Percentiles rank a stretch among this genome's conserved stretches.
Conservation (phyloP, 768 basidiomycete genomes). For the Lyophyllum shimeji region DNA sequence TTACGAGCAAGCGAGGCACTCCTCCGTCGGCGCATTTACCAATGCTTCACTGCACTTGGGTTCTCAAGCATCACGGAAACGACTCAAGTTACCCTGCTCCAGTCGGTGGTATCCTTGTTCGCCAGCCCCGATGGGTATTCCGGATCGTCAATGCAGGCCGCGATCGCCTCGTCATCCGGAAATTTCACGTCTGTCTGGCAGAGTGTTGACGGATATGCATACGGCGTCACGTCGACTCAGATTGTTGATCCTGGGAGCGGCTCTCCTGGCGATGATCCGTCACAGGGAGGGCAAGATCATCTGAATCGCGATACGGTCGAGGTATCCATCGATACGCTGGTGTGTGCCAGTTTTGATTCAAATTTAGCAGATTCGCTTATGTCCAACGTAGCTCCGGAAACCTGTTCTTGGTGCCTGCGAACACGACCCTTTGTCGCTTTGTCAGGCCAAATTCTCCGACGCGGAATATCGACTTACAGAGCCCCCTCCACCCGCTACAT, state of each 20-base stretch:
- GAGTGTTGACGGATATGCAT: conserved; percentile 84
- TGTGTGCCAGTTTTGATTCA: conserved; percentile 32
- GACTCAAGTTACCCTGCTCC: conserved; percentile 77
- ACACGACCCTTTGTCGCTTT: conserved; percentile 79
- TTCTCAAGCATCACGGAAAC: conserved; percentile 77
- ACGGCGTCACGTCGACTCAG: conserved; percentile 79
- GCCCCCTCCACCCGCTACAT: conserved; percentile 74
- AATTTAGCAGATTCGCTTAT: conserved; percentile 9
- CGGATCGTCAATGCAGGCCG: conserved; percentile 86
- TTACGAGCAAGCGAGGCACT: conserved; percentile 81
- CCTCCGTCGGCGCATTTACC: conserved; percentile 81
- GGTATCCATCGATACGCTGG: conserved; percentile 74
- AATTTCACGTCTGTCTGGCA: conserved; percentile 87
- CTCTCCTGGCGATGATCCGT: conserved; percentile 30
- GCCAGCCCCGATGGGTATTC: conserved; percentile 84
- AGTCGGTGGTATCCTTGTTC: conserved; percentile 79
- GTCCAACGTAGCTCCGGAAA: conserved; percentile 54
- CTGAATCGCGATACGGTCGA: conserved; percentile 81
- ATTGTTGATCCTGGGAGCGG: conserved; percentile 44
- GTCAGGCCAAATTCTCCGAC: conserved; percentile 45
- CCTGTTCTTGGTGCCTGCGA: conserved; percentile 85
- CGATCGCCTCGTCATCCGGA: conserved; percentile 84
- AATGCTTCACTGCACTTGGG: conserved; percentile 85
- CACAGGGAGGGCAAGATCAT: conserved; percentile 41
- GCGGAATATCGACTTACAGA: conserved; percentile 50